phyloP scores from a whole-genome alignment of 768 basidiomycete species.

The Podaxis sp. region DNA sequence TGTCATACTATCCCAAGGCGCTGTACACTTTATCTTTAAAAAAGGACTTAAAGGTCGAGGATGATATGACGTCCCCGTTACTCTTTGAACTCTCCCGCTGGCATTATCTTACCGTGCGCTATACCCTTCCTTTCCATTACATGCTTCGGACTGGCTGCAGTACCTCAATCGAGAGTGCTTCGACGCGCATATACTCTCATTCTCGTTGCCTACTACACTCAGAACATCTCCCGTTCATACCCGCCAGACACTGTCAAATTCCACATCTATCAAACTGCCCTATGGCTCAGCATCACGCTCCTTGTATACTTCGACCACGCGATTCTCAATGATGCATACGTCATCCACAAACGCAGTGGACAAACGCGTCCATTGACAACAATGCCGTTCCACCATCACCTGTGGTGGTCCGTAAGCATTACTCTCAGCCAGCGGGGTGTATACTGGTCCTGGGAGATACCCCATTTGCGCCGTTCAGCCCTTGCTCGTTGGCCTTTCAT shows the following conservation, averaged over 20 bases:
- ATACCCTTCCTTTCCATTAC: background rate
- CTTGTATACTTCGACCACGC: conserved; percentile 7
- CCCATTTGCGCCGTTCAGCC: background rate
- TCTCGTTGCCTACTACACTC: background rate
- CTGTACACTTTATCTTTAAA: too few species aligned
- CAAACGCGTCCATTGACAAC: background rate
- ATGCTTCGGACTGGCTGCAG: background rate
- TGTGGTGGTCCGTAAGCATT: background rate
- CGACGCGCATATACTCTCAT: background rate
- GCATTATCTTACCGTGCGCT: background rate
- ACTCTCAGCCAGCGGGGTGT: background rate
- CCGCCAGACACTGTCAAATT: background rate
- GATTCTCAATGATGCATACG: conserved; percentile 8
- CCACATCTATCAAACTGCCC: background rate
- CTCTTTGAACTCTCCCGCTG: background rate
- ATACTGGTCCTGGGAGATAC: background rate
- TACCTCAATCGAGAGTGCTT: background rate
- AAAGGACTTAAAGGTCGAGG: too few species aligned
- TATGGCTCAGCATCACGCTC: background rate
- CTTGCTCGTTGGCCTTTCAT: background rate
- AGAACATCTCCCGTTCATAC: background rate
- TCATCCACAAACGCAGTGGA: background rate
- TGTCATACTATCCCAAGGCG: too few species aligned
- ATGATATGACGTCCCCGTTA: too few species aligned
- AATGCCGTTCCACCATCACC: background rate